Percentiles rank a stretch among this genome's conserved stretches.
Conservation (phyloP, 2,329 filamentous ascomycete genomes). For the Fusarium nematophilum region DNA sequence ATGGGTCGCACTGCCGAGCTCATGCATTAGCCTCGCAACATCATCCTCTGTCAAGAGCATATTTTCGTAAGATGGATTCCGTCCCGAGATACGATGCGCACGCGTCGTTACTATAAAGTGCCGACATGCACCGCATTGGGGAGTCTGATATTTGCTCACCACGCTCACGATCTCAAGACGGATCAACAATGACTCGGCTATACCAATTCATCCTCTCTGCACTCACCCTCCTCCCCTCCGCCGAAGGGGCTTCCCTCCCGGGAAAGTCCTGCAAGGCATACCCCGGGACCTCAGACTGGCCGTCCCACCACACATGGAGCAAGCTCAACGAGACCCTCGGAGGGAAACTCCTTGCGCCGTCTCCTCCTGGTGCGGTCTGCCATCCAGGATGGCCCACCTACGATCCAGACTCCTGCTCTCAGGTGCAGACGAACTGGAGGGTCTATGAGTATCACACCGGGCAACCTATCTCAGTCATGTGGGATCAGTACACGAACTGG, state of each 20-base stretch:
- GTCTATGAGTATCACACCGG: constrained; percentile 44
- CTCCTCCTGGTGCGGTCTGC: constrained; percentile 51
- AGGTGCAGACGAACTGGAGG: constrained; percentile 39
- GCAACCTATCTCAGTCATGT: constrained; percentile 48
- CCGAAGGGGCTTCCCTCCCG: neutral
- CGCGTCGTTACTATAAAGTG: constrained; percentile 31
- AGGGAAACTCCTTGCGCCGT: constrained; percentile 56
- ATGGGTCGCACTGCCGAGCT: neutral
- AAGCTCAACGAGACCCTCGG: constrained; percentile 57
- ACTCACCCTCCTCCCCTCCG: neutral
- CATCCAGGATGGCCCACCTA: constrained; percentile 43
- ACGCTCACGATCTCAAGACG: too few species aligned
- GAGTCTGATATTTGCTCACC: neutral
- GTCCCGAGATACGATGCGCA: neutral
- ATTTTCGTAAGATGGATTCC: neutral
- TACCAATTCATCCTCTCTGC: constrained; percentile 5
- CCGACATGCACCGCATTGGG: neutral
- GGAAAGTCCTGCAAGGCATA: constrained; percentile 57
- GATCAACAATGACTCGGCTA: constrained; percentile 23
- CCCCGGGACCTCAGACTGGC: constrained; percentile 60
- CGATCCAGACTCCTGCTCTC: constrained; percentile 45
- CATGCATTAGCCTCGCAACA: constrained; percentile 28
- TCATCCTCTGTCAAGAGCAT: constrained; percentile 15
- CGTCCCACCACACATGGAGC: constrained; percentile 57
- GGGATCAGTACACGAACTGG: constrained; percentile 61